phyloP scores from a whole-genome alignment of 257 asterid species.

The Scutellaria minor region DNA sequence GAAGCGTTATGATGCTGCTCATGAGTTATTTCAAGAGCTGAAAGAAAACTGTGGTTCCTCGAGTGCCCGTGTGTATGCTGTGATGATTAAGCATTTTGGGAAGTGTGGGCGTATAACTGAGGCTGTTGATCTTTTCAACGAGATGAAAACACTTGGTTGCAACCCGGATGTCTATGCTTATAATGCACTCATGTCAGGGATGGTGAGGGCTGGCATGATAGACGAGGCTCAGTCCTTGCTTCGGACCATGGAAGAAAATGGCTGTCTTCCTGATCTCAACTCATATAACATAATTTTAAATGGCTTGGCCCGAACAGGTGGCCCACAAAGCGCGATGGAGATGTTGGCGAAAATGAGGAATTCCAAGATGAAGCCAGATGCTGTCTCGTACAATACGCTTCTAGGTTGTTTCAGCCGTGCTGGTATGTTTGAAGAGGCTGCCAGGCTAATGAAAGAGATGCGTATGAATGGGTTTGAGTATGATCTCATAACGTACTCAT shows the following conservation, averaged over 20 bases:
- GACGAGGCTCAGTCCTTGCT: constrained; percentile 63
- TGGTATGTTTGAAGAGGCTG: constrained; percentile 70
- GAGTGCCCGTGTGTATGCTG: constrained; percentile 65
- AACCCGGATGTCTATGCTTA: constrained; percentile 61
- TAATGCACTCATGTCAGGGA: constrained; percentile 66
- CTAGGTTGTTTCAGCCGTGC: constrained; percentile 62
- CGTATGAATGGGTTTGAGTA: constrained; percentile 52
- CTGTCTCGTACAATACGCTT: constrained; percentile 59
- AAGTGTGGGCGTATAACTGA: constrained; percentile 56
- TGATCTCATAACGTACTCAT: constrained; percentile 57
- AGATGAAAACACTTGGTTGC: constrained; percentile 59
- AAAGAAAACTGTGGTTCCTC: constrained; percentile 63
- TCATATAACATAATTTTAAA: constrained; percentile 56
- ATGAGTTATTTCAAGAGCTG: constrained; percentile 59
- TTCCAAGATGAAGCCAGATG: constrained; percentile 57
- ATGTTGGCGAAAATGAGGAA: constrained; percentile 52
- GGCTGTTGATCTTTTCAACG: constrained; percentile 58
- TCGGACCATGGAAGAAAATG: constrained; percentile 51
- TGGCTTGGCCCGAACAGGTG: constrained; percentile 57
- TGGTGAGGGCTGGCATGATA: constrained; percentile 59
- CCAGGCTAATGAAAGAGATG: constrained; percentile 66
- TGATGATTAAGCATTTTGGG: constrained; percentile 65
- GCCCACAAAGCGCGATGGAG: constrained; percentile 56
- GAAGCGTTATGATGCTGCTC: constrained; percentile 82
- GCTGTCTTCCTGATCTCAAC: constrained; percentile 57